Conservation (phyloP, 495 filamentous ascomycete species). For the Aspergillus ellipticus region DNA sequence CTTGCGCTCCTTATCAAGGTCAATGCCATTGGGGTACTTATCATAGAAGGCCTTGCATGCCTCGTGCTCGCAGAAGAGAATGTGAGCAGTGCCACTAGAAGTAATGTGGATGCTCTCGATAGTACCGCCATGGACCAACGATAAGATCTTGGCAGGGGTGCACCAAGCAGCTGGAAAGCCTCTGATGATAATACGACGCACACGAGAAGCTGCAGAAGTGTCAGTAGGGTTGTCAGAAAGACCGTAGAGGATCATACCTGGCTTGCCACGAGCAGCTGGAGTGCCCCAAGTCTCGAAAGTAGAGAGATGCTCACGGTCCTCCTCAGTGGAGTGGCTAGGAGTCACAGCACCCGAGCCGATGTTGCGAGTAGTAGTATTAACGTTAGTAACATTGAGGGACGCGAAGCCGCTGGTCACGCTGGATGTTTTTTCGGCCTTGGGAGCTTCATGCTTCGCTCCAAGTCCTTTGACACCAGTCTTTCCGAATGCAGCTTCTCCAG, state of each 20-base stretch:
- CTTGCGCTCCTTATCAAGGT: constrained; percentile 24
- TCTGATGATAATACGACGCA: constrained; percentile 35
- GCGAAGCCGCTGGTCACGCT: neutral
- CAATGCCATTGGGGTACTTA: constrained; percentile 43
- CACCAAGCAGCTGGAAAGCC: constrained; percentile 28
- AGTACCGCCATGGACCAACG: constrained; percentile 41
- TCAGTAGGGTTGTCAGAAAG: constrained; percentile 5
- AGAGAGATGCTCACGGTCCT: constrained; percentile 22
- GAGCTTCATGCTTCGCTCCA: neutral
- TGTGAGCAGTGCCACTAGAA: constrained; percentile 21
- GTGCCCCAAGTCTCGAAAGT: constrained; percentile 27
- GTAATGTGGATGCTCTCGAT: constrained; percentile 32
- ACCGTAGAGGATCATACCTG: constrained; percentile 17
- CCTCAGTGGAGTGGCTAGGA: neutral
- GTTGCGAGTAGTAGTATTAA: neutral
- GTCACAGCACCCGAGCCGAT: neutral
- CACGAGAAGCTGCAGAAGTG: constrained; percentile 24
- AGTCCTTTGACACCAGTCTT: neutral
- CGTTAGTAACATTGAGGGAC: neutral
- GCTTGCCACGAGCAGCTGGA: constrained; percentile 20
- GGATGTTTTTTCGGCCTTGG: neutral
- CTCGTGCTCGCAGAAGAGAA: constrained; percentile 40
- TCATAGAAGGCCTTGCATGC: constrained; percentile 38
- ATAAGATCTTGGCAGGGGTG: constrained; percentile 32
- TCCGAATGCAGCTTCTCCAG: neutral